Percentiles rank a stretch among this genome's conserved stretches.
Conservation (phyloP, 495 filamentous ascomycete species). For the Hypomontagnella submonticulosa region DNA sequence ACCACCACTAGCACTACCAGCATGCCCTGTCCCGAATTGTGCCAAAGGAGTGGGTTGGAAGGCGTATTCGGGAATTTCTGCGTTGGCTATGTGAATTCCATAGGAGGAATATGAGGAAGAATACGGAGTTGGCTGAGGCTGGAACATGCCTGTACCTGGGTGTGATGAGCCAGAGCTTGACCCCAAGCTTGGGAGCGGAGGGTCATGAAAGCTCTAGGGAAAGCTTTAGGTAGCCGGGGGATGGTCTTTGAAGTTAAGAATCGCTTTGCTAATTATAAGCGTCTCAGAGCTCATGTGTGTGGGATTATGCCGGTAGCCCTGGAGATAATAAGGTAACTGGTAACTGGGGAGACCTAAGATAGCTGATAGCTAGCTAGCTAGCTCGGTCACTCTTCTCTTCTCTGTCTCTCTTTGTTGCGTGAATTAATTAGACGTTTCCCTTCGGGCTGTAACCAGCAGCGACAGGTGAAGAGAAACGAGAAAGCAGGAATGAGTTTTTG, state of each 20-base stretch:
- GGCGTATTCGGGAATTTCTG: conserved; percentile 56
- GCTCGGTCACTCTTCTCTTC: conserved; percentile 3
- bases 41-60: conserved; percentile 56
- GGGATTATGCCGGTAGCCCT: too few species aligned
- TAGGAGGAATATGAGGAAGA: conserved; percentile 50
- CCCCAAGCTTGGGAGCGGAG: conserved; percentile 40
- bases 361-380: neutral
- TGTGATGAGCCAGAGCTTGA: conserved; percentile 47
- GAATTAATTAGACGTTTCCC: conserved; percentile 41
- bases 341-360: neutral
- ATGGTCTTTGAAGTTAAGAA: conserved; percentile 3
- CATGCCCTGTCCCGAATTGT: conserved; percentile 45
- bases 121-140: conserved; percentile 63
- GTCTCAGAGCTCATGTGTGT: conserved; percentile 11
- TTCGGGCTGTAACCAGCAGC: conserved; percentile 58
- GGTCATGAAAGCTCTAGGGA: conserved; percentile 42
- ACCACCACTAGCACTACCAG: conserved; percentile 32
- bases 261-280: conserved; percentile 4
- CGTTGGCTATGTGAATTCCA: conserved; percentile 53
- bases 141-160: conserved; percentile 62
- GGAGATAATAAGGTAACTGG: neutral
- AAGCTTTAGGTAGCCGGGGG: conserved; percentile 25
- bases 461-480: conserved; percentile 58
- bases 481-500: conserved; percentile 40
- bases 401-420: conserved; percentile 33